Conservation (phyloP, 169 alveolate genomes). For the Plasmodium gonderi region DNA sequence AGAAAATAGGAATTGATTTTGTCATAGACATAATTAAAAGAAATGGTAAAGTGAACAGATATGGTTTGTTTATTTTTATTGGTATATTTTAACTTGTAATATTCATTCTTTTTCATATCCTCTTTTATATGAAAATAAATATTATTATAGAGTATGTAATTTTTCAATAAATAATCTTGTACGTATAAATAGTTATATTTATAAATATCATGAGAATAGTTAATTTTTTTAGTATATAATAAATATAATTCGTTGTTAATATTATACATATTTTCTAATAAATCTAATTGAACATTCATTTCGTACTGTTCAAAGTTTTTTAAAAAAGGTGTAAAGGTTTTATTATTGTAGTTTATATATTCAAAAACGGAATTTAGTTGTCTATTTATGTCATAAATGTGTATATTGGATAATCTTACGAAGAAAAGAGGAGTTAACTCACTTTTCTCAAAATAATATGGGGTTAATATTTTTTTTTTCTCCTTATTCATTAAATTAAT, state of each 20-base stretch:
- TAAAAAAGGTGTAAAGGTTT: slow-evolving; percentile 72
- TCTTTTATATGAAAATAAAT: slow-evolving; percentile 62
- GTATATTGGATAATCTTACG: slow-evolving; percentile 55
- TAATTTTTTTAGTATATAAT: slow-evolving; percentile 67
- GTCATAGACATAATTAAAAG: slow-evolving; percentile 57
- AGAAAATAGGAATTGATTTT: not conserved
- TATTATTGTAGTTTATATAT: slow-evolving; percentile 70
- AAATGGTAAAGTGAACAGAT: slow-evolving; percentile 64
- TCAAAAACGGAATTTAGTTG: slow-evolving; percentile 62
- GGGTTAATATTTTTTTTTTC: slow-evolving; percentile 32
- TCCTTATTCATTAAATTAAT: slow-evolving; percentile 60
- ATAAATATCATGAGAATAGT: slow-evolving; percentile 61
- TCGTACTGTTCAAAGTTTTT: slow-evolving; percentile 15
- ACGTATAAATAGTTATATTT: slow-evolving; percentile 72
- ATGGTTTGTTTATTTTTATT: slow-evolving; percentile 62
- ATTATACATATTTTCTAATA: slow-evolving; percentile 65
- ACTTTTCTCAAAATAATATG: slow-evolving; percentile 47
- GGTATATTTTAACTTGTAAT: slow-evolving; percentile 64
- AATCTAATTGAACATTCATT: slow-evolving; percentile 70
- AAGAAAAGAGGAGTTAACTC: slow-evolving; percentile 59
- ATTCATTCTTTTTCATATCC: slow-evolving; percentile 48
- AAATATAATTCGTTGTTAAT: slow-evolving; percentile 71
- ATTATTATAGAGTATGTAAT: slow-evolving; percentile 70
- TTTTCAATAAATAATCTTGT: slow-evolving; percentile 49
- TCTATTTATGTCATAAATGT: slow-evolving; percentile 66